These are phyloP conservation scores for Globisporangium cederbergense DNA, from an alignment of 352 stramenopile species.

Conservation along the genomic window DNA sequence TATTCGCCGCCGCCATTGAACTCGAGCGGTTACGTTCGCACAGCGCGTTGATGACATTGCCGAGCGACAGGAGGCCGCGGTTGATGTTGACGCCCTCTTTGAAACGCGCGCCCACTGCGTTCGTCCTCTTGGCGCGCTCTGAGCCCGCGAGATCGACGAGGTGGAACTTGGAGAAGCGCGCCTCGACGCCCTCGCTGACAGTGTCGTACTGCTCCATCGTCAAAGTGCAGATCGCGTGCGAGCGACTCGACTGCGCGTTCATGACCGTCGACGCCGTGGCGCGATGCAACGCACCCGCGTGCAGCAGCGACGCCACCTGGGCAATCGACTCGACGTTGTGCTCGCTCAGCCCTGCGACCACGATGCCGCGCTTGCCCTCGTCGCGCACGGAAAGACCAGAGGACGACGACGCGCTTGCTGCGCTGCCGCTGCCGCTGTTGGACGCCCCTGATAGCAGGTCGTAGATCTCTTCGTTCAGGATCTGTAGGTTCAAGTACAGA, in stretches of 20 bases:
- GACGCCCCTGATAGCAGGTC: constrained; percentile 81
- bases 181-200: constrained; percentile 25
- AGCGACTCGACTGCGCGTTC: constrained; percentile 79
- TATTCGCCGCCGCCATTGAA: constrained; percentile 4
- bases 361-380: constrained; percentile 86
- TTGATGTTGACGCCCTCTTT: constrained; percentile 96
- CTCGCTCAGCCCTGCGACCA: constrained; percentile 82
- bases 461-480: constrained; percentile 97
- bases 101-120: constrained; percentile 79
- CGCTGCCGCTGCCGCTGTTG: neutral
- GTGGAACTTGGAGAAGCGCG: constrained; percentile 87
- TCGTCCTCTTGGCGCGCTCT: constrained; percentile 90
- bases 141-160: constrained; percentile 95
- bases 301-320: constrained; percentile 43
- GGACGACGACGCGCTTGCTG: constrained; percentile 14
- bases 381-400: constrained; percentile 77
- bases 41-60: constrained; percentile 94
- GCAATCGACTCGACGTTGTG: constrained; percentile 57
- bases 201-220: constrained; percentile 68
- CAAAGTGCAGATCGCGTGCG: constrained; percentile 89
- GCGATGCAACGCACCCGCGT: constrained; percentile 40
- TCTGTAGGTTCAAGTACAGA: constrained; percentile 38
- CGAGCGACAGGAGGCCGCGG: constrained; percentile 90
- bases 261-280: constrained; percentile 69
- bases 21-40: constrained; percentile 70